These are phyloP conservation scores for Austroboletus eburneus DNA, from an alignment of 768 basidiomycete genomes.

Conservation along the genomic window DNA sequence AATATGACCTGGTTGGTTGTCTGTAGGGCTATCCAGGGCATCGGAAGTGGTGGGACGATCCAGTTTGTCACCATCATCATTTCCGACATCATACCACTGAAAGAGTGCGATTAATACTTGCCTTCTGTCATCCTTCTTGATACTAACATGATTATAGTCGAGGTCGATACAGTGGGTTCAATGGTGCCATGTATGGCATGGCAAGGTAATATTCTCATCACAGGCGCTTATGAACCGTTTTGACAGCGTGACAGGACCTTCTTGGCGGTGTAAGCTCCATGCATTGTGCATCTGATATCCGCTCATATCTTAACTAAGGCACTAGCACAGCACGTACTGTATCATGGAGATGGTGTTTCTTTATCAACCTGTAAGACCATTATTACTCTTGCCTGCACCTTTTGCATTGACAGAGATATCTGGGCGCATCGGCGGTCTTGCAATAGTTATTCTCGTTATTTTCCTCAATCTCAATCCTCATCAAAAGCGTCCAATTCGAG, in stretches of 20 bases:
- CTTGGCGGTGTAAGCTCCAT: conserved; percentile 67
- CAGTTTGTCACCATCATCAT: conserved; percentile 75
- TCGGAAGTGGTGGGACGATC: conserved; percentile 75
- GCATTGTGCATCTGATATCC: background rate
- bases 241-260: conserved; percentile 64
- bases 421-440: conserved; percentile 69
- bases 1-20: conserved; percentile 59
- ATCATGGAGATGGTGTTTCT: conserved; percentile 83
- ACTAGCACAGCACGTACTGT: conserved; percentile 66
- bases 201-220: conserved; percentile 35
- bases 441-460: conserved; percentile 56
- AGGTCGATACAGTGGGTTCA: conserved; percentile 70
- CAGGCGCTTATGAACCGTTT: background rate
- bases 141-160: conserved; percentile 40
- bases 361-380: conserved; percentile 55
- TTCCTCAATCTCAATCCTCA: conserved; percentile 78
- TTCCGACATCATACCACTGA: conserved; percentile 77
- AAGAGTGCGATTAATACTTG: conserved; percentile 47
- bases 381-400: background rate
- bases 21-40: conserved; percentile 75
- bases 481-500: conserved; percentile 53
- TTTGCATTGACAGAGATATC: background rate
- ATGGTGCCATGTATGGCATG: conserved; percentile 80
- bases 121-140: background rate
- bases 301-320: conserved; percentile 34